These are phyloP conservation scores for Trichoderma gracile DNA, from an alignment of 2,329 filamentous ascomycete species.

Conservation along the genomic window DNA sequence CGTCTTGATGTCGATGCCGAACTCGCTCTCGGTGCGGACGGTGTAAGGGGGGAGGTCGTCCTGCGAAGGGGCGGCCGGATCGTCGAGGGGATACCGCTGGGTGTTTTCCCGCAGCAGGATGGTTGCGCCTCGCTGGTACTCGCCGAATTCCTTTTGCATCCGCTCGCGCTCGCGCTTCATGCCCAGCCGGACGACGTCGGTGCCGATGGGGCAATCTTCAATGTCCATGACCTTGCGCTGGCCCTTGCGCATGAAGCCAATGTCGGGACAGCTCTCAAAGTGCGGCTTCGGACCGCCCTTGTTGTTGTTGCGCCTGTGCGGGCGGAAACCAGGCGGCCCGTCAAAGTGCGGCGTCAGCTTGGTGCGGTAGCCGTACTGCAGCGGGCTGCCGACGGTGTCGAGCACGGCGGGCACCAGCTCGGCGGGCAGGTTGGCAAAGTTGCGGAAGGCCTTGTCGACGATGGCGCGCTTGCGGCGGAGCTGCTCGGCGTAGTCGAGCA, in stretches of 20 bases:
- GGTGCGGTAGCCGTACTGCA: conserved; percentile 92
- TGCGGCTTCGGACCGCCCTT: conserved; percentile 41
- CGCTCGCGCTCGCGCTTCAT: conserved; percentile 76
- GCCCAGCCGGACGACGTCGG: conserved; percentile 77
- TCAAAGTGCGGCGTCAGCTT: conserved; percentile 98
- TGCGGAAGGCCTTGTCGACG: conserved; percentile 85
- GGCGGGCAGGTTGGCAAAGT: conserved; percentile 82
- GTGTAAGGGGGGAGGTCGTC: conserved; percentile 37
- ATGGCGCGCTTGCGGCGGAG: conserved; percentile 80
- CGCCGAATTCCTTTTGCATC: conserved; percentile 67
- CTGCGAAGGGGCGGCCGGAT: conserved; percentile 33
- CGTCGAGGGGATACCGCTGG: conserved; percentile 59
- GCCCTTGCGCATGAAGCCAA: conserved; percentile 92
- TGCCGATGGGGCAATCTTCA: conserved; percentile 95
- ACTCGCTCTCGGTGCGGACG: conserved; percentile 52
- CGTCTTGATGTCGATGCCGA: conserved; percentile 75
- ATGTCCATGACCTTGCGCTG: conserved; percentile 81
- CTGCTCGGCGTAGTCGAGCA: conserved; percentile 87
- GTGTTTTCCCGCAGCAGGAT: conserved; percentile 88
- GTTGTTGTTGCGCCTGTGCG: conserved; percentile 49
- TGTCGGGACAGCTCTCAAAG: conserved; percentile 69
- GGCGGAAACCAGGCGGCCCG: conserved; percentile 61
- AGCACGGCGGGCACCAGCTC: conserved; percentile 72
- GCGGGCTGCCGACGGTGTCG: conserved; percentile 85
- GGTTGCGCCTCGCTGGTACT: conserved; percentile 81